Percentiles rank a stretch among this genome's conserved stretches.
Conservation (phyloP, 2,329 filamentous ascomycete species). For the Colletotrichum graminicola region DNA sequence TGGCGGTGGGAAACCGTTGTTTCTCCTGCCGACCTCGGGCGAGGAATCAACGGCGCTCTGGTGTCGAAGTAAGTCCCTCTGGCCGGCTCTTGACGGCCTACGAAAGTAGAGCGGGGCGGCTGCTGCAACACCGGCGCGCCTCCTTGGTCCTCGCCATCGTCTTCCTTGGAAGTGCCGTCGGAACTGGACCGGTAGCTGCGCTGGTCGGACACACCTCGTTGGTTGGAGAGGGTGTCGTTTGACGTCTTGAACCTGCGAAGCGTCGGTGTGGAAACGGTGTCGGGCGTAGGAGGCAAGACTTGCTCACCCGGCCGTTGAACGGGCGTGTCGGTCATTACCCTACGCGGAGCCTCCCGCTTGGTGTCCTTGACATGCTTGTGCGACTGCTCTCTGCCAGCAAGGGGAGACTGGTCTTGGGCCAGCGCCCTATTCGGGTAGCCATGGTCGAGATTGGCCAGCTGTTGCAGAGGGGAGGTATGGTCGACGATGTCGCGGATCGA, state of each 20-base stretch:
- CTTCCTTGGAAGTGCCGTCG: slow-evolving; percentile 45
- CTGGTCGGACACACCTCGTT: slow-evolving; percentile 48
- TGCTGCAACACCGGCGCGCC: slow-evolving; percentile 45
- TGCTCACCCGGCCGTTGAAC: slow-evolving; percentile 57
- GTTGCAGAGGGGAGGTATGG: slow-evolving; percentile 62
- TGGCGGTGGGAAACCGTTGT: slow-evolving; percentile 57
- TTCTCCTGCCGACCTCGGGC: slow-evolving; percentile 62
- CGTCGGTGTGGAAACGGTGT: slow-evolving; percentile 70
- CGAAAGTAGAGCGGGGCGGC: slow-evolving; percentile 50
- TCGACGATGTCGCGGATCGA: slow-evolving; percentile 62
- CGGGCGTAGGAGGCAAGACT: slow-evolving; percentile 68
- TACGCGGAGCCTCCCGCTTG: slow-evolving; percentile 62
- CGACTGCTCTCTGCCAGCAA: slow-evolving; percentile 42
- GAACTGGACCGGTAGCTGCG: slow-evolving; percentile 50
- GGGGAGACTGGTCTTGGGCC: slow-evolving; percentile 46
- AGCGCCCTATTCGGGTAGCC: slow-evolving; percentile 47
- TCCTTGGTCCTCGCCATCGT: slow-evolving; percentile 38
- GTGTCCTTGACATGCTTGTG: slow-evolving; percentile 56
- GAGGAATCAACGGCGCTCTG: slow-evolving; percentile 50
- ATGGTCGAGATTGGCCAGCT: slow-evolving; percentile 59
- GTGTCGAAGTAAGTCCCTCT: slow-evolving; percentile 48
- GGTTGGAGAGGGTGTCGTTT: slow-evolving; percentile 59
- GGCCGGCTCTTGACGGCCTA: slow-evolving; percentile 46
- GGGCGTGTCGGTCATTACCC: slow-evolving; percentile 62
- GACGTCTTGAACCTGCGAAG: slow-evolving; percentile 64